Evolutionary conservation across 768 basidiomycete species (phyloP), one percentile per base, ranked within the genome.

Genomic region (Plicaturopsis crispa): DNA sequence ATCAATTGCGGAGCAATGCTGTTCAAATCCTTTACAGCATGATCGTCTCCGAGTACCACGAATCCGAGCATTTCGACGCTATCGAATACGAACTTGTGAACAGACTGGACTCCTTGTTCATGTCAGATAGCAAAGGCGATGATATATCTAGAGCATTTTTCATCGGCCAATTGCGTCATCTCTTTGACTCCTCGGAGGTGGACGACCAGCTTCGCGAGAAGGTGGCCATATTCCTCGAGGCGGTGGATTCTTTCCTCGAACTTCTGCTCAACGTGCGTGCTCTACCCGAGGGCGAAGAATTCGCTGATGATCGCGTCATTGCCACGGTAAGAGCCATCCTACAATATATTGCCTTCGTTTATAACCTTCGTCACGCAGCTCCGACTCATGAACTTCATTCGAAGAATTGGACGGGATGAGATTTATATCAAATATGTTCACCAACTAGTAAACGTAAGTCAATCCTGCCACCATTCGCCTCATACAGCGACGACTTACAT

Each of bases 401-500:
- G 89, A 13, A 75, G 85, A 13, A 92, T 94, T 40, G 91, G 91
- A 13, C 72, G 92, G 10, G 84, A 89, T 51, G 91, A 93, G 53
- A 91, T 96, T 43, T 94, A 92, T 51, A 86, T 93, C 60, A 89
- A 92, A 72, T 94, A 94, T 56, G 86, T 94, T 17, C 90, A 96
- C 53, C 89, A 93, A 53, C 79, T 96, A 18, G 89, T 94, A 36
- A 86, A 89, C 49, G 87, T 92, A 52, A 48, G 80, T 50, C 14
- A 42, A 32, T 18, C n/a, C 44, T 21, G 6, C 39, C 40, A 35
- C 2, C 20, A 23, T 16, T 36, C 31, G 5, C 14, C 20, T 10
- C 30, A n/a, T 36, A 5, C 24, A n/a, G n/a, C n/a, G 22, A 21
- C 33, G 18, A 20, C 4, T 16, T 41, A 42, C 35, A 24, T 37